phyloP scores from a whole-genome alignment of 2,329 filamentous ascomycete genomes.

The Thelonectria rubi region DNA sequence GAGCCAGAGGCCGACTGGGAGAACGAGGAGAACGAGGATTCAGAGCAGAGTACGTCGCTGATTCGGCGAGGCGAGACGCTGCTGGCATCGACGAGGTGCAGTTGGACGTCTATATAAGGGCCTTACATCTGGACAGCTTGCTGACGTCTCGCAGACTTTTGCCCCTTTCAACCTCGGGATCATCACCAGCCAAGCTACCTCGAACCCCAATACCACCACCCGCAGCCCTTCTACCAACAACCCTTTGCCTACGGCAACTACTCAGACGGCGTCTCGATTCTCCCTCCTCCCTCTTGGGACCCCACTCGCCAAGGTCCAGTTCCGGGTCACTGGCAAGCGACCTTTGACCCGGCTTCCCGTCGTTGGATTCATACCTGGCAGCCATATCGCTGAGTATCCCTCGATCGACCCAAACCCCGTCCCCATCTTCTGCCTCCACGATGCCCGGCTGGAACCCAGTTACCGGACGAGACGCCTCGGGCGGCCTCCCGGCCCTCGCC shows the following conservation, averaged over 20 bases:
- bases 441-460: slow-evolving; percentile 55
- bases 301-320: slow-evolving; percentile 44
- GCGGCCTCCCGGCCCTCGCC: slow-evolving; percentile 45
- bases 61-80: background rate
- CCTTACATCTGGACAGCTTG: background rate
- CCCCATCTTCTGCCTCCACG: background rate
- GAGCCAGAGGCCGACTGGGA: slow-evolving; percentile 20
- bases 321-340: slow-evolving; percentile 49
- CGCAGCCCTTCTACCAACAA: slow-evolving; percentile 19
- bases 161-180: slow-evolving; percentile 14
- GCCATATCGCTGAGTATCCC: slow-evolving; percentile 24
- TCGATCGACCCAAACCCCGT: background rate
- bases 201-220: slow-evolving; percentile 12
- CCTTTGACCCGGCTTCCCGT: slow-evolving; percentile 41
- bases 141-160: slow-evolving; percentile 23
- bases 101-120: slow-evolving; percentile 1
- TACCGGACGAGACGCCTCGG: slow-evolving; percentile 50
- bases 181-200: background rate
- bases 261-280: slow-evolving; percentile 9
- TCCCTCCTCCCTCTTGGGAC: slow-evolving; percentile 39
- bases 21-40: slow-evolving; percentile 26
- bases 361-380: slow-evolving; percentile 52
- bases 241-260: background rate
- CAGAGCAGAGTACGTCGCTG: slow-evolving; percentile 34
- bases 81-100: slow-evolving; percentile 18